Evolutionary conservation across 2,329 filamentous ascomycete genomes (phyloP), one percentile per base, ranked within the genome.

Genomic region (Rhinocladiella similis): DNA sequence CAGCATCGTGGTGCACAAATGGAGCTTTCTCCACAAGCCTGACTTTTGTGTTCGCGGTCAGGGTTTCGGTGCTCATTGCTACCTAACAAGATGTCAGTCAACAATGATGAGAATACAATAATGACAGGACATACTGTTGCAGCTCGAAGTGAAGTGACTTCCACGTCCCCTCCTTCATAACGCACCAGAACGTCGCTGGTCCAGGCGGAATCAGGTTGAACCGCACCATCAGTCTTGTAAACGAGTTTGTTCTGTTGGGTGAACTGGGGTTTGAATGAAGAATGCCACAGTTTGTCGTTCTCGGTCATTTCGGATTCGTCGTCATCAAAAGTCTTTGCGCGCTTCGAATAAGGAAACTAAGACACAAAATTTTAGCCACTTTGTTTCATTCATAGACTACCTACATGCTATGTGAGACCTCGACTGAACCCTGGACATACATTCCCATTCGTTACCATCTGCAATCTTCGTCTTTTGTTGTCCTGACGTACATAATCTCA

Each of bases 281-380:
- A 79, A 73, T 91, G 89, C 71, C 87, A 94, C 22, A 77, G 80
- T 67, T 81, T 81, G 62, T 93, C 88, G 56, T 75, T 73, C 46
- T 82, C 78, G 65, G 80, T 80, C 78, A 91, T 80, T 54, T 86
- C 74, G 55, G 74, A 22, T 13, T 46, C 78, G 63, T 82, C 78
- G 66, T 88, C 82, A 42, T 61, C 53, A 83, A 84, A 81, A 38
- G 83, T 84, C 69, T 92, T 91, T 62, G 86, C 78, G 74, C 86
- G 85, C 77, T 91, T 90, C 72, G 89, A 83, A 77, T 94, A 94
- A 50, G 91, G 91, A 84, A 88, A 95, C 91, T 96, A 84, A 73
- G 64, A 64, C 69, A 66, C 61, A 65, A 61, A 64, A 67, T 58
- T 72, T 76, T 69, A 74, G 68, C 70, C 70, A 68, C 68, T 68